Base-by-base conservation (phyloP, 2,329 filamentous ascomycete species). In the Aureobasidium leucospermi region DNA sequence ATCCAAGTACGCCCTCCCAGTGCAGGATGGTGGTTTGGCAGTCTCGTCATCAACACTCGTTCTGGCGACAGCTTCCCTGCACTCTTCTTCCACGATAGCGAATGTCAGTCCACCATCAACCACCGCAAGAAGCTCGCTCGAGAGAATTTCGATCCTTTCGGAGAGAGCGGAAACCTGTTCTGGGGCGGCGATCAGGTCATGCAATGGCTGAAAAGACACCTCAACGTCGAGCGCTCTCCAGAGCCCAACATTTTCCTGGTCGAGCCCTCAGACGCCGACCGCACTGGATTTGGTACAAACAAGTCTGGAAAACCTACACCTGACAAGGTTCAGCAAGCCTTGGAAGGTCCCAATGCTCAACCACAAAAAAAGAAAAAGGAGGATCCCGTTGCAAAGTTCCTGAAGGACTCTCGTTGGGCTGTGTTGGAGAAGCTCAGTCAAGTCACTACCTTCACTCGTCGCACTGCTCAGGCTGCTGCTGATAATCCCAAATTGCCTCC, bases 21-120 rank as follows among this genome's bases (percentile, higher is more conserved):
- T 71, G 76, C 96, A 7, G 95, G 94, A 15, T 99, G 94, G 95
- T 99, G 94, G 94, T 96, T 95, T 71, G 94, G 94, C 36, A 96
- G 91, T 63, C 76, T 99, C 31, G 87, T 99, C 60, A 90, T 99
- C 76, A 99, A 99, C 71, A 90, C 89, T 1, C 81, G 89, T 11
- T 85, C 88, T 0, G 95, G 95, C 3, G 92, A 97, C 70, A 94
- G 89, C 70, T 96, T 97, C 66, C 94, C 94, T 0, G 91, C 94
- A 0, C 78, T 99, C 1, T 99, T 99, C 76, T 99, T 99, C 75
- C 94, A 99, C 71, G 94, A 99, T 69, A 91, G 86, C 63, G 94
- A 99, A 76, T 99, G 94, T 69, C 89, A 96, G 74, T 95, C 89
- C 57, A 99, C 94, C 0, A 96, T 97, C 23, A 75, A 95, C 59